These are phyloP conservation scores for Viola pubescens DNA, from an alignment of 441 rosid species.

Conservation along the genomic window DNA sequence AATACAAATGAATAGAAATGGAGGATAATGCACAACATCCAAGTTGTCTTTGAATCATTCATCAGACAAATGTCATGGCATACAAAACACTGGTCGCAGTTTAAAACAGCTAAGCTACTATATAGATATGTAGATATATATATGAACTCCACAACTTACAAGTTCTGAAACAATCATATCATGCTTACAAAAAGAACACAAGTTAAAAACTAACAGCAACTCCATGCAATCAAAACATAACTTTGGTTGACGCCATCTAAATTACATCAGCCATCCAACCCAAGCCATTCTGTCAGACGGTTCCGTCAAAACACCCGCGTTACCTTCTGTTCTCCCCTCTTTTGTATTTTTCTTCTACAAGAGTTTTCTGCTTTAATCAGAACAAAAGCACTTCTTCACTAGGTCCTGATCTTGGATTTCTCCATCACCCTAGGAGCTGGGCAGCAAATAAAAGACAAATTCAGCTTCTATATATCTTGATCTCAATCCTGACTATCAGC, in stretches of 20 bases:
- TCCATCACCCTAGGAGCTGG: constrained; percentile 57
- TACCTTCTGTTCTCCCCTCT: constrained; percentile 1
- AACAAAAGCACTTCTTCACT: constrained; percentile 5
- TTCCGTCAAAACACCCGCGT: not conserved
- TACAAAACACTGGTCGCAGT: constrained; percentile 1
- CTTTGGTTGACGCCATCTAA: not conserved
- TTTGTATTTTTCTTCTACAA: not conserved
- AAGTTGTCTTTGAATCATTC: not conserved
- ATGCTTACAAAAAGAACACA: constrained; percentile 11
- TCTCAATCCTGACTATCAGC: too few relatives aligned
- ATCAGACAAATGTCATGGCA: constrained; percentile 6
- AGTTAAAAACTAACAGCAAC: constrained; percentile 8
- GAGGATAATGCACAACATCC: not conserved
- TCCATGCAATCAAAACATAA: constrained; percentile 17
- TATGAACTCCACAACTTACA: constrained; percentile 12
- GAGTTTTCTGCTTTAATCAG: not conserved
- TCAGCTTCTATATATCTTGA: not conserved
- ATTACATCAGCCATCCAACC: constrained; percentile 11
- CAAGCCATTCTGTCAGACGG: not conserved
- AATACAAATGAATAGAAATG: not conserved
- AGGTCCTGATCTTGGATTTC: constrained; percentile 36
- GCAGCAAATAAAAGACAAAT: constrained; percentile 6
- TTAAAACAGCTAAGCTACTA: constrained; percentile 10
- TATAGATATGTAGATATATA: not conserved
- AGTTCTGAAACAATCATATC: constrained; percentile 1